Evolutionary conservation across 2,329 filamentous ascomycete genomes (phyloP), one percentile per base, ranked within the genome.

Genomic region (Mycocentrospora acerina): DNA sequence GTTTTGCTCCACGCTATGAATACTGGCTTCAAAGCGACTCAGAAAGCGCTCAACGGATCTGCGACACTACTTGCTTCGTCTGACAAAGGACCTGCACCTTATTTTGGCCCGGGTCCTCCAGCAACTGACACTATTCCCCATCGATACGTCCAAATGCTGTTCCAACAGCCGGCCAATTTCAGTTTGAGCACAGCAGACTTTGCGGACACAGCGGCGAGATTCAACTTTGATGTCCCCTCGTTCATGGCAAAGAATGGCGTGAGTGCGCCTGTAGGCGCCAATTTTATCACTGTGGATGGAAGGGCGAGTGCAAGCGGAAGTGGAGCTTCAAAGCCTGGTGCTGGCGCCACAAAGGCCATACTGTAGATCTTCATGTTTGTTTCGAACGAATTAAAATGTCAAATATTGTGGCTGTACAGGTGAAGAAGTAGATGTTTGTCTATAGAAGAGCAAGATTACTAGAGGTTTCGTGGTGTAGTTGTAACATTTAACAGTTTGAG

Each of bases 221-320:
- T 66, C 26, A 44, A 44, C 4, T 67, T 67, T 32, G 53, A 67
- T 22, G 53, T 62, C 14, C 37, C 43, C 7, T 35, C 42, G 5
- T 67, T 67, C 27, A 55, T 59, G 45, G 24, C 45, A 7, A 36
- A 53, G 29, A 53, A 60, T 15, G 48, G 42, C 9, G 28, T 67
- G 25, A 44, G 40, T 11, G 45, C 44, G 13, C 64, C 62, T 4
- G 7, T 67, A 11, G 62, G 61, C 0, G 64, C 45, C 4, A 66
- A 67, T 35, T 67, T 60, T 46, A 64, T 67, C 35, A 58, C 48
- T 10, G 63, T 67, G 2, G 60, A 63, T 45, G 61, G 62, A n/a
- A 51, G 40, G 29, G 52, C 53, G 24, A 47, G 25, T 18, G 39
- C 33, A 12, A 43, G 30, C 33, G 42, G 33, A 34, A 31, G 35